Evolutionary conservation across 768 basidiomycete species (phyloP).

Genomic region (Mycena alexandri): DNA sequence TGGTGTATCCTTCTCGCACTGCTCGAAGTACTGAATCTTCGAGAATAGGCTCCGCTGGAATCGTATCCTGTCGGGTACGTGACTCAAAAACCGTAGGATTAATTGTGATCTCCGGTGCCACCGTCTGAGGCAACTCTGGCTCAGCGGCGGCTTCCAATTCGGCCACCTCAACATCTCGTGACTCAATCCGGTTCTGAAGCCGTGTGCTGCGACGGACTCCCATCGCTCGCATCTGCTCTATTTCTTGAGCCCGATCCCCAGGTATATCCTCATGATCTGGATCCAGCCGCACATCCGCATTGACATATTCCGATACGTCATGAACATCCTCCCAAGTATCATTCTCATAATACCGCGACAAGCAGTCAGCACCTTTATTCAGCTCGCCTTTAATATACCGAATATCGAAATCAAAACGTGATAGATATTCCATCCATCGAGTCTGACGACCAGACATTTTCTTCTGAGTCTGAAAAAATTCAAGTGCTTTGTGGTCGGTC

Average conservation of each 20-base stretch:
- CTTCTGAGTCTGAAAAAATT: constrained; percentile 31
- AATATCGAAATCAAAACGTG: constrained; percentile 44
- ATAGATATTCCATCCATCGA: constrained; percentile 50
- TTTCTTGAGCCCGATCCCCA: constrained; percentile 24
- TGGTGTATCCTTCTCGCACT: too few relatives aligned
- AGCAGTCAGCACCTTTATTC: constrained; percentile 47
- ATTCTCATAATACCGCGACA: constrained; percentile 49
- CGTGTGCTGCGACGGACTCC: constrained; percentile 19
- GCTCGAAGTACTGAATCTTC: background rate
- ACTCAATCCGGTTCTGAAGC: constrained; percentile 28
- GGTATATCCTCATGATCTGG: constrained; percentile 40
- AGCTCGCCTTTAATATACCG: background rate
- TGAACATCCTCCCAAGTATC: constrained; percentile 36
- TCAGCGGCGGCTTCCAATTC: constrained; percentile 19
- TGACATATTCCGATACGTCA: constrained; percentile 38
- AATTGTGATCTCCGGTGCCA: too few relatives aligned
- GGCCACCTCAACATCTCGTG: constrained; percentile 30
- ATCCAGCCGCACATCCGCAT: constrained; percentile 39
- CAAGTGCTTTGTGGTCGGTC: constrained; percentile 41
- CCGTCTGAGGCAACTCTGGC: background rate
- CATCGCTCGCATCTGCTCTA: constrained; percentile 34
- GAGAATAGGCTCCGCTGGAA: too few relatives aligned
- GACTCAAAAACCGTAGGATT: background rate
- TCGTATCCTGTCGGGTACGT: background rate
- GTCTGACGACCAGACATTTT: constrained; percentile 40